Conservation (phyloP, 2,329 filamentous ascomycete genomes). For the Ascosphaera apis region DNA sequence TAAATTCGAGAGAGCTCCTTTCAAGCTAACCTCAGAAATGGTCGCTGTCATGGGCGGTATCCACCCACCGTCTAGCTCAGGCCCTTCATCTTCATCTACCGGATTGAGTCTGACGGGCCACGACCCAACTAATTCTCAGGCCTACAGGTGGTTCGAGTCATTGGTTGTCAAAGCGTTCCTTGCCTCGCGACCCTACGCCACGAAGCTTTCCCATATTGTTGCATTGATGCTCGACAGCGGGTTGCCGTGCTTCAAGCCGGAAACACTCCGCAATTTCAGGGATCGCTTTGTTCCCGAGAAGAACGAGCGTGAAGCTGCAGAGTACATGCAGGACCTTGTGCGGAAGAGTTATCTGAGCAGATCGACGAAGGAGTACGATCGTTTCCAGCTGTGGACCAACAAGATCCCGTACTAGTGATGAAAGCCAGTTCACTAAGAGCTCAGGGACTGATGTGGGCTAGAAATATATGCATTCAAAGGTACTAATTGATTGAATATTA, state of each 20-base stretch:
- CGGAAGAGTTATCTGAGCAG: conserved; percentile 78
- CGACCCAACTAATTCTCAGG: conserved; percentile 45
- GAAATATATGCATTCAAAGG: no score
- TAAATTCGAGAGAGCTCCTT: conserved; percentile 91
- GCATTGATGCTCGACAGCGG: conserved; percentile 90
- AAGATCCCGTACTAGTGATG: conserved; percentile 64
- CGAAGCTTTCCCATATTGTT: conserved; percentile 77
- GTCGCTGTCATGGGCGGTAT: conserved; percentile 82
- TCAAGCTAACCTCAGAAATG: conserved; percentile 97
- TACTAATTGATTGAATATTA: no score
- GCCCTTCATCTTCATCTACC: conserved; percentile 6
- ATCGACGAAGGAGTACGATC: conserved; percentile 86
- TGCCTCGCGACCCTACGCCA: conserved; percentile 61
- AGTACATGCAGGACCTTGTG: conserved; percentile 77
- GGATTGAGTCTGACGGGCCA: conserved; percentile 6
- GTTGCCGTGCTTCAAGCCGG: conserved; percentile 90
- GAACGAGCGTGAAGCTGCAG: conserved; percentile 76
- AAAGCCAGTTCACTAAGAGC: background rate
- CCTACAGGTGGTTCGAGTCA: conserved; percentile 92
- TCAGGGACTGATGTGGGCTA: no score
- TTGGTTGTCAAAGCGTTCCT: conserved; percentile 90
- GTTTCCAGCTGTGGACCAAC: conserved; percentile 92
- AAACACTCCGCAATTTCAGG: conserved; percentile 77
- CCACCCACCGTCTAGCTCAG: conserved; percentile 10
- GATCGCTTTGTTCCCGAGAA: conserved; percentile 85